A percentile compares a stretch with the other conserved stretches of the same genome.
These are phyloP conservation scores for Vitellaria paradoxa DNA, from an alignment of 179 eudicot species.

Conservation along the genomic window DNA sequence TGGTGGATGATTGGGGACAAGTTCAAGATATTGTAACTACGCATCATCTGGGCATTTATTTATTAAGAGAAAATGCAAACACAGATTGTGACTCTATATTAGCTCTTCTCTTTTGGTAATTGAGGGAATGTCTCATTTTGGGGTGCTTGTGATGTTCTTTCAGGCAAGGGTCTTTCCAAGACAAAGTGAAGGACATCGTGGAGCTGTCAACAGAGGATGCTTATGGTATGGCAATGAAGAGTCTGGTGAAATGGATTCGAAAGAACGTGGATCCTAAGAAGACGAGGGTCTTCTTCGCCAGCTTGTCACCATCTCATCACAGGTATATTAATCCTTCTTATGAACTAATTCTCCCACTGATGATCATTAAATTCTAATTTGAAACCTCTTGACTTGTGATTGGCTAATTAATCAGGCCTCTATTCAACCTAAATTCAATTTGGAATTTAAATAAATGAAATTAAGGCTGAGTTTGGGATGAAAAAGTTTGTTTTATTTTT, in stretches of 20 bases:
- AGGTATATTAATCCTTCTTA: constrained; percentile 41
- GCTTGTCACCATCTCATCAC: constrained; percentile 86
- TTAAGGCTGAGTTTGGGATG: no score
- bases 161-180: constrained; percentile 83
- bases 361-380: no score
- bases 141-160: neutral
- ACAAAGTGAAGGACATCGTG: constrained; percentile 58
- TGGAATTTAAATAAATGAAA: no score
- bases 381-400: no score
- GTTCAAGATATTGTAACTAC: constrained; percentile 71
- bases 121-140: no score
- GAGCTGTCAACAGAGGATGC: constrained; percentile 81
- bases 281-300: constrained; percentile 77
- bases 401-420: no score
- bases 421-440: no score
- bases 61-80: no score
- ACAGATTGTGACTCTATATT: no score
- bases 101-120: no score
- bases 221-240: constrained; percentile 77
- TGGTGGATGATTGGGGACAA: constrained; percentile 96
- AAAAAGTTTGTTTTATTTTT: no score
- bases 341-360: no score
- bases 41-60: neutral
- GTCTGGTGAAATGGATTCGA: constrained; percentile 79
- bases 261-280: constrained; percentile 69